phyloP scores from a whole-genome alignment of 108 stramenopile species.

The Aurantiochytrium sp. region DNA sequence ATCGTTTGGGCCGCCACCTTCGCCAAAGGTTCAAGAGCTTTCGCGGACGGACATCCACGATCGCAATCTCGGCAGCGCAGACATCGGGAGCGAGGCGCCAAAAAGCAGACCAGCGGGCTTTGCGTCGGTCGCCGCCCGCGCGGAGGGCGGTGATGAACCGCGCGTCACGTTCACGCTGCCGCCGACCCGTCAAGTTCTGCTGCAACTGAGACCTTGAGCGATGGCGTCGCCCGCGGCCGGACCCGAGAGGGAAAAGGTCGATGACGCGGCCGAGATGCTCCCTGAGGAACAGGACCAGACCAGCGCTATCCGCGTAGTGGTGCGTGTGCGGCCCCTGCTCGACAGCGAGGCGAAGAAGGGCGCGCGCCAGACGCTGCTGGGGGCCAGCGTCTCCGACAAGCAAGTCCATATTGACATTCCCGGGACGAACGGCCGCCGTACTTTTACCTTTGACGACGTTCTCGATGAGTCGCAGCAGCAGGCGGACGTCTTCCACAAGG shows the following conservation, averaged over 20 bases:
- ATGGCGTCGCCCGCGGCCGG: too few relatives aligned
- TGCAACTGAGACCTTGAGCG: too few relatives aligned
- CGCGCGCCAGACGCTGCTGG: background rate
- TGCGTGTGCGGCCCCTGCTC: conserved; percentile 5
- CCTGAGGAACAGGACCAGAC: background rate
- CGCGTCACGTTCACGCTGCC: too few relatives aligned
- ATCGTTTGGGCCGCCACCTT: too few relatives aligned
- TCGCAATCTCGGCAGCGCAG: too few relatives aligned
- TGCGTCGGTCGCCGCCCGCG: too few relatives aligned
- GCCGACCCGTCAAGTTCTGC: too few relatives aligned
- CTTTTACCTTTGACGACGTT: background rate
- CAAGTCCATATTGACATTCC: background rate
- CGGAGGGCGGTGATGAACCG: too few relatives aligned
- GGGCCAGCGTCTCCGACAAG: background rate
- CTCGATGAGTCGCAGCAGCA: background rate
- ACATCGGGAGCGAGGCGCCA: too few relatives aligned
- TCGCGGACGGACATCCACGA: too few relatives aligned
- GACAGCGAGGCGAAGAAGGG: background rate
- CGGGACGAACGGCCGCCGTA: background rate
- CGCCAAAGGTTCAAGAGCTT: too few relatives aligned
- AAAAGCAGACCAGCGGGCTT: too few relatives aligned
- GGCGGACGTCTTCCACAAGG: background rate
- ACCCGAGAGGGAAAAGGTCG: background rate
- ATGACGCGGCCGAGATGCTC: background rate
- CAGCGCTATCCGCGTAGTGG: background rate